phyloP scores from a whole-genome alignment of 2,329 filamentous ascomycete genomes.

The Penicillium thymicola region DNA sequence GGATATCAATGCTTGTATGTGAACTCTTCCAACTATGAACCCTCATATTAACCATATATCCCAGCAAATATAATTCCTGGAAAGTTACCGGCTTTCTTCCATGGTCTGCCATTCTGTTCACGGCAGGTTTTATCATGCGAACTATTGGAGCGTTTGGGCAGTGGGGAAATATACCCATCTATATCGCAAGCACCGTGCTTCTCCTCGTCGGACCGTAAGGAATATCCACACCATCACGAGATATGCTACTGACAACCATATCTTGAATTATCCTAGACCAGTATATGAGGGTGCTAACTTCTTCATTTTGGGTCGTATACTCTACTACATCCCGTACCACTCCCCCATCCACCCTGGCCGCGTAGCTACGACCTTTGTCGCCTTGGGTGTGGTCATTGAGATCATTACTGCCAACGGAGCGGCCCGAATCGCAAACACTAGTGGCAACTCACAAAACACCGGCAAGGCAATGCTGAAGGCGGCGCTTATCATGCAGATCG shows the following conservation, averaged over 20 bases:
- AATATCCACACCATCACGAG: neutral
- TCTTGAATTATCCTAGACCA: constrained; percentile 23
- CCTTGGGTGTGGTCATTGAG: too few relatives aligned
- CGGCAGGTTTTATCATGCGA: constrained; percentile 38
- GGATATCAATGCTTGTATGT: constrained; percentile 39
- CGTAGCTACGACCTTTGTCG: too few relatives aligned
- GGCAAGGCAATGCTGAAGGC: too few relatives aligned
- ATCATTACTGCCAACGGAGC: too few relatives aligned
- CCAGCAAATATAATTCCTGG: constrained; percentile 41
- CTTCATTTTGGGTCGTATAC: constrained; percentile 50
- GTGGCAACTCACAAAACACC: too few relatives aligned
- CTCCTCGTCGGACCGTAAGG: constrained; percentile 39
- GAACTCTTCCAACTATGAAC: neutral
- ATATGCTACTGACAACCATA: neutral
- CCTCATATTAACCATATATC: constrained; percentile 3
- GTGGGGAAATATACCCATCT: constrained; percentile 36
- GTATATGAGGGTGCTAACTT: constrained; percentile 49
- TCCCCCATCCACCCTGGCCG: too few relatives aligned
- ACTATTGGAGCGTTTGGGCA: constrained; percentile 37
- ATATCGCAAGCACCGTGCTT: constrained; percentile 35
- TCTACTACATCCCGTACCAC: too few relatives aligned
- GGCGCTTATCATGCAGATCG: too few relatives aligned
- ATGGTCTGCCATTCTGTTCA: constrained; percentile 43
- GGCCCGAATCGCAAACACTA: too few relatives aligned
- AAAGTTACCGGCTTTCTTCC: constrained; percentile 42